These are phyloP conservation scores for Botryotinia globosa DNA, from an alignment of 2,329 filamentous ascomycete genomes.

Conservation along the genomic window DNA sequence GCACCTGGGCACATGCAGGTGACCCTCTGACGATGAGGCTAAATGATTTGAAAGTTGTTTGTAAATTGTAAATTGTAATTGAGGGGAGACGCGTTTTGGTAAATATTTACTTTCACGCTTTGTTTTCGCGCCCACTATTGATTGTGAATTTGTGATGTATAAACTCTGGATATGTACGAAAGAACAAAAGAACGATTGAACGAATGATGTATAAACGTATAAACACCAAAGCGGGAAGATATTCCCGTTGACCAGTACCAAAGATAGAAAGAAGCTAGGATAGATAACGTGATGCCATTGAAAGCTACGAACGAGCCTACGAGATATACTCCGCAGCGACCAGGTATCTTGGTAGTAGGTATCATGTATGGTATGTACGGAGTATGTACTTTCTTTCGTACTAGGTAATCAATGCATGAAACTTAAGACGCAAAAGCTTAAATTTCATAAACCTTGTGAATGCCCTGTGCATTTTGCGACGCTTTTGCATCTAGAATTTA, in stretches of 20 bases:
- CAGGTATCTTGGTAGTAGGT: no score
- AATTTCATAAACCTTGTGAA: constrained; percentile 13
- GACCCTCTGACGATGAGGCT: neutral
- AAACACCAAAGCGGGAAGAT: constrained; percentile 5
- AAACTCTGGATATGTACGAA: neutral
- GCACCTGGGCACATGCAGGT: neutral
- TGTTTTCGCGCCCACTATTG: constrained; percentile 10
- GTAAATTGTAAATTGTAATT: no score
- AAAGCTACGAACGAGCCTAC: neutral
- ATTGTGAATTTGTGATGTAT: no score
- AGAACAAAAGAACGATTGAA: neutral
- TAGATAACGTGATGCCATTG: constrained; percentile 1
- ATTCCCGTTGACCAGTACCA: neutral
- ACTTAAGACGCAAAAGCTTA: constrained; percentile 14
- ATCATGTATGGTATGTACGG: no score
- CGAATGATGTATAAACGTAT: neutral
- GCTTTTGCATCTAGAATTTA: neutral
- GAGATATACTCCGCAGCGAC: no score
- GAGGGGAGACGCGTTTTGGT: constrained; percentile 19
- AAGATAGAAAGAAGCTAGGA: neutral
- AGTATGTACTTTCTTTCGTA: no score
- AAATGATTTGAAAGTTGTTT: neutral
- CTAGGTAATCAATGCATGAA: constrained; percentile 6
- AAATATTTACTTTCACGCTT: constrained; percentile 18
- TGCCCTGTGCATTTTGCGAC: neutral